Base-by-base conservation (phyloP, 2,329 filamentous ascomycete genomes). In the Pseudogymnoascus sp. region DNA sequence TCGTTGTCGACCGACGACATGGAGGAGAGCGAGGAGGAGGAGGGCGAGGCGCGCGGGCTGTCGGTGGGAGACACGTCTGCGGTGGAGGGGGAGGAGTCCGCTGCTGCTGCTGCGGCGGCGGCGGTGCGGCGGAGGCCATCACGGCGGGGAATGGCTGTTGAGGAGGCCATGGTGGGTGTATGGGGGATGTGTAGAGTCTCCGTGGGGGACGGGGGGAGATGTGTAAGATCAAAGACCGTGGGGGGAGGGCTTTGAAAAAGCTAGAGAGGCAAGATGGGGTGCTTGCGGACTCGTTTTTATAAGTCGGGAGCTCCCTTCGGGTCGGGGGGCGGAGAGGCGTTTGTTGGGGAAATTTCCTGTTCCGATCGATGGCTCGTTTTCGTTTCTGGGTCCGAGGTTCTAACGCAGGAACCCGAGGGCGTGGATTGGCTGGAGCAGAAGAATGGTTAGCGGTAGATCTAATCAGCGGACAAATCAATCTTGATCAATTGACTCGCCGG, bases 21-120 rank as follows among this genome's bases (percentile, higher is more conserved):
- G 26, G 95, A 97, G 10, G 93, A 97, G 67, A 97, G 84, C 3
- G 95, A 97, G 3, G 93, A 96, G 40, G 90, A 90, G 7, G 95
- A 97, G 57, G 93, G 80, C 19, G 85, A 88, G 28, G 72, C 79
- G 59, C 82, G 79, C 42, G 85, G 85, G 11, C 84, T 87, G 71
- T 87, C 84, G 63, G 74, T 75, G 26, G 85, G 85, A 3, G 84
- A 86, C 60, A 79, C 83, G 47, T 78, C 78, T 64, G 82, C 80
- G 11, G 85, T 85, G 3, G 82, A 82, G 63, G 83, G 83, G 1
- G 76, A 74, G 15, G 73, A 72, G 13, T 72, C 68, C 3, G 63
- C 44, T 7, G 47, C 50, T 60, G 59, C 64, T 23, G 69, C 71
- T 26, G 67, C 69, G 1, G 71, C 68, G 47, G 70, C 71, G 36